A percentile compares a stretch with the other conserved stretches of the same genome.
Conservation (phyloP, 768 basidiomycete genomes). For the Mycena metata region DNA sequence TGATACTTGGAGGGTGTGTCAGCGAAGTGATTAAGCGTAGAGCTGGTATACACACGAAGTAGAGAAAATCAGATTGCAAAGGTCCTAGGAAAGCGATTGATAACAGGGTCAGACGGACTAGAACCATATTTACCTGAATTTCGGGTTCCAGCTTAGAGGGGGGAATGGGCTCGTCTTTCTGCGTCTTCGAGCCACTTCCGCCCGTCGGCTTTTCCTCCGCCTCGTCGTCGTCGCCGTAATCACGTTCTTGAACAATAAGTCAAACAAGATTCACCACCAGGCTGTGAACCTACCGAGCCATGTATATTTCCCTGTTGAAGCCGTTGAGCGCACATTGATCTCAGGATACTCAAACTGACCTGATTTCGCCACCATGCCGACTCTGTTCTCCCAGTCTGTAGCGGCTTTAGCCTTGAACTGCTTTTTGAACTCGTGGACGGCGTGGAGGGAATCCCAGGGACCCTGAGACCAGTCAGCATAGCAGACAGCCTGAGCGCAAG, state of each 20-base stretch:
- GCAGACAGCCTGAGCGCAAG: background rate
- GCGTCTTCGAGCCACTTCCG: conserved; percentile 38
- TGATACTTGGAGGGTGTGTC: conserved; percentile 52
- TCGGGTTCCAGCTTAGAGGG: conserved; percentile 59
- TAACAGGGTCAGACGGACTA: background rate
- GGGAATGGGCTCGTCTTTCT: conserved; percentile 53
- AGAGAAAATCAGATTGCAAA: conserved; percentile 68
- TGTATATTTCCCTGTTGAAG: conserved; percentile 66
- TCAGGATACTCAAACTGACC: conserved; percentile 47
- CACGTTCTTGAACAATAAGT: conserved; percentile 55
- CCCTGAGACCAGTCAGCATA: conserved; percentile 51
- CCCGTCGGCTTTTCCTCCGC: conserved; percentile 46
- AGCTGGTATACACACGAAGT: conserved; percentile 48
- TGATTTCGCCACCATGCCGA: conserved; percentile 65
- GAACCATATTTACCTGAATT: conserved; percentile 54
- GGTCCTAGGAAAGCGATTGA: conserved; percentile 45
- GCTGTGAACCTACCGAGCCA: conserved; percentile 62
- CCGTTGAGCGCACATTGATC: conserved; percentile 9
- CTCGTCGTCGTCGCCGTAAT: conserved; percentile 65
- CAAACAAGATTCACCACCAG: background rate
- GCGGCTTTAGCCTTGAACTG: conserved; percentile 71
- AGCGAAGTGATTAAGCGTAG: conserved; percentile 7
- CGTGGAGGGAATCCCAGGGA: conserved; percentile 55
- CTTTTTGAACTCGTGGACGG: conserved; percentile 68
- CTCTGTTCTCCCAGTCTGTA: conserved; percentile 62